phyloP scores from a whole-genome alignment of 2,329 filamentous ascomycete genomes.

The Venturiaceae sp. region DNA sequence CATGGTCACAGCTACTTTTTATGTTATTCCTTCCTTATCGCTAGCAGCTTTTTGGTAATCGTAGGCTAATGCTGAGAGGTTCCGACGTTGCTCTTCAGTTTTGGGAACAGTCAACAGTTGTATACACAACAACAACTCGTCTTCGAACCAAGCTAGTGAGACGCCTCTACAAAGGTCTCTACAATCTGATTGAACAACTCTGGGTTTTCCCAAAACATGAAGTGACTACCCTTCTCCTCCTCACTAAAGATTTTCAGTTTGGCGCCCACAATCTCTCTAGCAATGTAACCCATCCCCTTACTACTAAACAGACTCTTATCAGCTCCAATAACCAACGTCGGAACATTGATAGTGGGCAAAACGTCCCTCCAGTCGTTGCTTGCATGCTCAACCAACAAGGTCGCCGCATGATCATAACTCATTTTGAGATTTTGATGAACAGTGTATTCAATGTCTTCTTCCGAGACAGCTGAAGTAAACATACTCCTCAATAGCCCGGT shows the following conservation, averaged over 20 bases:
- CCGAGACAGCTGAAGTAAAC: conserved; percentile 15
- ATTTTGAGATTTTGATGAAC: conserved; percentile 17
- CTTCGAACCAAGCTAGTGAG: too few species aligned
- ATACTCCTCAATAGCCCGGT: neutral
- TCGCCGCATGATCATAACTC: conserved; percentile 12
- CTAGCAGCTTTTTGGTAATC: too few species aligned
- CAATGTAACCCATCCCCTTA: conserved; percentile 10
- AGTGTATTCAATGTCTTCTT: conserved; percentile 18
- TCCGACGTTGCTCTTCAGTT: too few species aligned
- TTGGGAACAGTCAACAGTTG: too few species aligned
- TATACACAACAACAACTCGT: too few species aligned
- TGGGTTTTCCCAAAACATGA: conserved; percentile 25
- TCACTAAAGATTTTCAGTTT: conserved; percentile 16
- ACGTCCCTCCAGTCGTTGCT: conserved; percentile 20
- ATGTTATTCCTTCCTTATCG: too few species aligned
- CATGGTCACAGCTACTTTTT: too few species aligned
- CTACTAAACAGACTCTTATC: conserved; percentile 14
- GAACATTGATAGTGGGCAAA: conserved; percentile 13
- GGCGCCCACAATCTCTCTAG: conserved; percentile 17
- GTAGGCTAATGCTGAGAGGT: too few species aligned
- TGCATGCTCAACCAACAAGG: conserved; percentile 19
- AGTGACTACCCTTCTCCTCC: conserved; percentile 24
- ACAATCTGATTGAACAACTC: conserved; percentile 22
- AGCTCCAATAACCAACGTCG: conserved; percentile 18
- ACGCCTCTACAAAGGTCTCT: conserved; percentile 18